Percentiles rank a stretch among this genome's conserved stretches.
These are phyloP conservation scores for Graphilbum ipis-grandicollis DNA, from an alignment of 2,329 filamentous ascomycete genomes.

Conservation along the genomic window DNA sequence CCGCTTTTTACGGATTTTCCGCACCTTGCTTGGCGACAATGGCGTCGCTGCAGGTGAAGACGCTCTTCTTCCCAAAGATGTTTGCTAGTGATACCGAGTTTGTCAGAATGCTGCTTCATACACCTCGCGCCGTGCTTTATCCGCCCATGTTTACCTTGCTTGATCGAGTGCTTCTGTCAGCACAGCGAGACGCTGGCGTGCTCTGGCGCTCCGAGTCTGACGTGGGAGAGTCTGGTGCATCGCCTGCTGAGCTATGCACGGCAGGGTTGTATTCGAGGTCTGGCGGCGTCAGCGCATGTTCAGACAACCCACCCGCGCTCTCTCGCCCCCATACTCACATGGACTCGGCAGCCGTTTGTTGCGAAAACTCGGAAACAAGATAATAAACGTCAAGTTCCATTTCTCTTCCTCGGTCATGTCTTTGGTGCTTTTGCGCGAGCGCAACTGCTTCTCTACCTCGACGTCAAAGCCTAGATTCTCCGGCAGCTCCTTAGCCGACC, in stretches of 20 bases:
- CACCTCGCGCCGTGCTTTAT: too few relatives aligned
- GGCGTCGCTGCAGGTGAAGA: too few relatives aligned
- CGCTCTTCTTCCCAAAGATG: too few relatives aligned
- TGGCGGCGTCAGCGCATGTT: neutral
- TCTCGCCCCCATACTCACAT: constrained; percentile 12
- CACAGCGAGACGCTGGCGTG: too few relatives aligned
- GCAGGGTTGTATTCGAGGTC: neutral
- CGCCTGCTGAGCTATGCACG: neutral
- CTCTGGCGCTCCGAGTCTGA: too few relatives aligned
- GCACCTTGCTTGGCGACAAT: too few relatives aligned
- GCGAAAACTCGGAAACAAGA: constrained; percentile 17
- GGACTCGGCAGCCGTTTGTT: constrained; percentile 15
- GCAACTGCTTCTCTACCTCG: constrained; percentile 17
- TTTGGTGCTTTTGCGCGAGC: constrained; percentile 16
- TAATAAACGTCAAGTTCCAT: constrained; percentile 19
- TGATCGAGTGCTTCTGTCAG: too few relatives aligned
- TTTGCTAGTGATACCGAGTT: too few relatives aligned
- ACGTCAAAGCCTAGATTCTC: constrained; percentile 18
- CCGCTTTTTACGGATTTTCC: too few relatives aligned
- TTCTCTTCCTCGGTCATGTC: constrained; percentile 17
- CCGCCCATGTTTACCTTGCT: too few relatives aligned
- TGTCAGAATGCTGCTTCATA: too few relatives aligned
- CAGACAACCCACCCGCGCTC: neutral
- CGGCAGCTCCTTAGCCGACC: constrained; percentile 10
- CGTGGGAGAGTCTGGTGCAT: neutral